These are phyloP conservation scores for Serendipita vermifera DNA, from an alignment of 768 basidiomycete genomes.

Conservation along the genomic window DNA sequence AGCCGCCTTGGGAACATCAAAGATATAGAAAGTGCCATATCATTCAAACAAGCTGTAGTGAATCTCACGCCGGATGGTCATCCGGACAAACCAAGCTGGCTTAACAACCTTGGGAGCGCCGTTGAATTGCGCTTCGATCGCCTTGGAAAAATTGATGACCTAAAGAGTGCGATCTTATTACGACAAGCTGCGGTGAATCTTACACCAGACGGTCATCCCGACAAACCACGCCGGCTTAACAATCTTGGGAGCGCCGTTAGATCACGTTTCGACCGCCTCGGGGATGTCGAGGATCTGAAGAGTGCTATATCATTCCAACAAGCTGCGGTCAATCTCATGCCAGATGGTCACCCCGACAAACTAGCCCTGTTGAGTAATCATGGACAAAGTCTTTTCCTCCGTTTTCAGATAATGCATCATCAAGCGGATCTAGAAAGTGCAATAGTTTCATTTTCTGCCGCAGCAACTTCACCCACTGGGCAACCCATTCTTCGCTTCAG, in stretches of 20 bases:
- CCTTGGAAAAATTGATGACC: conserved; percentile 11
- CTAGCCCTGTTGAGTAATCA: conserved; percentile 9
- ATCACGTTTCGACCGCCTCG: conserved; percentile 13
- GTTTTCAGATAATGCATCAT: conserved; percentile 12
- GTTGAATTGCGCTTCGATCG: conserved; percentile 12
- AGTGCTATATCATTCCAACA: conserved; percentile 4
- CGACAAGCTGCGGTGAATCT: conserved; percentile 10
- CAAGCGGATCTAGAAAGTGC: conserved; percentile 5
- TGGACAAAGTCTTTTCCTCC: not conserved
- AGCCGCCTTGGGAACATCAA: conserved; percentile 10
- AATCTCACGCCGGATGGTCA: conserved; percentile 15
- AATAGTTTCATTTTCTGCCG: no score
- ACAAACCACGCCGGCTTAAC: conserved; percentile 7
- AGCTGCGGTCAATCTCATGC: conserved; percentile 11
- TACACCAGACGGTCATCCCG: conserved; percentile 10
- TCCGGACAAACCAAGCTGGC: conserved; percentile 3
- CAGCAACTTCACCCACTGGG: no score
- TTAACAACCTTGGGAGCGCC: conserved; percentile 13
- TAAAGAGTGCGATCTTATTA: conserved; percentile 10
- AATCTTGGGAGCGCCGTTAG: conserved; percentile 11
- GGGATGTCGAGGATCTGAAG: conserved; percentile 12
- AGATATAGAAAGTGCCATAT: not conserved
- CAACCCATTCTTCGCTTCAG: no score
- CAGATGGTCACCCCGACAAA: conserved; percentile 13
- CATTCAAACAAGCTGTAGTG: not conserved